These are phyloP conservation scores for Pharus latifolius DNA, from an alignment of 176 grass and related monocot genomes.

Conservation along the genomic window DNA sequence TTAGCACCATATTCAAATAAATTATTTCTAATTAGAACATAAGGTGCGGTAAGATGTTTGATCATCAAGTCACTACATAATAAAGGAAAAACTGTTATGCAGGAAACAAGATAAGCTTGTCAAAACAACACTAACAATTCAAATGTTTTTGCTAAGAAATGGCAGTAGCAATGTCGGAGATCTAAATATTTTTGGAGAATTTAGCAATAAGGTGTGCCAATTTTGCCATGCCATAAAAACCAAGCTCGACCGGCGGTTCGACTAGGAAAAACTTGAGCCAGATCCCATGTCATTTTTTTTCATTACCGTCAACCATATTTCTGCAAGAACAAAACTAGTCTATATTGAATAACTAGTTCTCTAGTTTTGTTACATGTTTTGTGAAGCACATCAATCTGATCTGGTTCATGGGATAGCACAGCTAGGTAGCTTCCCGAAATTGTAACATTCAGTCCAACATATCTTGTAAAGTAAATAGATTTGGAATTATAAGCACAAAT, in stretches of 20 bases:
- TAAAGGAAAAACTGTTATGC: neutral
- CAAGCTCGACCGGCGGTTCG: no score
- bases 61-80: neutral
- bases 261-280: no score
- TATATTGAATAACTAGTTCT: neutral
- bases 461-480: constrained; percentile 4
- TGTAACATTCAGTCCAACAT: neutral
- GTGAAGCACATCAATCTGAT: neutral
- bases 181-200: neutral
- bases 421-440: neutral
- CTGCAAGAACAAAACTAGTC: neutral
- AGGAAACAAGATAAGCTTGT: neutral
- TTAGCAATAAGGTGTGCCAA: neutral
- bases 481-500: neutral
- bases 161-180: neutral
- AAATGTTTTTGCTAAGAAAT: neutral
- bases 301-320: neutral
- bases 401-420: neutral
- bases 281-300: constrained; percentile 1
- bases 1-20: neutral
- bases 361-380: neutral
- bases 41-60: neutral
- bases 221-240: no score
- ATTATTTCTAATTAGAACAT: neutral
- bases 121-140: neutral